Evolutionary conservation across 495 filamentous ascomycete species (phyloP), one percentile per base, ranked within the genome.

Genomic region (Lindgomyces ingoldianus): DNA sequence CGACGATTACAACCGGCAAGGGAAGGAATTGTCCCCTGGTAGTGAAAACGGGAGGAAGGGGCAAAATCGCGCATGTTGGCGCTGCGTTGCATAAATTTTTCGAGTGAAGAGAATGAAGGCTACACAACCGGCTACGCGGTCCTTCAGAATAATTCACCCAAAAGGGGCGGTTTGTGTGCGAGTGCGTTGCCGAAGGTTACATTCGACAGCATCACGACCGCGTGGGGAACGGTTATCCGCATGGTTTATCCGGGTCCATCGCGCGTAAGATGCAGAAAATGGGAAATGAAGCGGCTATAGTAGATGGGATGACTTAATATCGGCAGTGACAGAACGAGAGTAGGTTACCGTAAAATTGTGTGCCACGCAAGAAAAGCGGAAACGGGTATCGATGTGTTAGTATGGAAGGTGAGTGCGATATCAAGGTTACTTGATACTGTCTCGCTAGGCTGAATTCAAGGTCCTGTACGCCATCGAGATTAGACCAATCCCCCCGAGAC

Each of bases 401-500:
- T n/a, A n/a, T n/a, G n/a, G n/a, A n/a, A n/a, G n/a, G n/a, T n/a
- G n/a, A 39, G 44, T 48, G 18, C 36, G 16, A 36, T 49, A 36
- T 51, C 14, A 48, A 14, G 19, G 52, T 42, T 25, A 64, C 51
- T 33, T 42, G 26, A 19, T 22, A 10, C 21, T 42, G 18, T 29
- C 19, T 10, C 30, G 18, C 29, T 64, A 51, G 22, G 3, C 50
- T 16, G n/a, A n/a, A 19, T 11, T 49, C 27, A 41, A 27, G 14
- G n/a, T 3, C 47, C 47, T 58, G 62, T 65, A 45, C 24, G n/a
- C 62, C 46, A 18, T 2, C 19, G 11, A 52, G 60, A 30, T 11
- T 42, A 14, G 42, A 57, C 21, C 41, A 14, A 2, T 30, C 53
- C 30, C 29, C 42, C 44, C 27, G 29, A 47, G 36, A 24, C 12